phyloP scores from a whole-genome alignment of 2,329 filamentous ascomycete genomes.

The Aspergillus cejpii region DNA sequence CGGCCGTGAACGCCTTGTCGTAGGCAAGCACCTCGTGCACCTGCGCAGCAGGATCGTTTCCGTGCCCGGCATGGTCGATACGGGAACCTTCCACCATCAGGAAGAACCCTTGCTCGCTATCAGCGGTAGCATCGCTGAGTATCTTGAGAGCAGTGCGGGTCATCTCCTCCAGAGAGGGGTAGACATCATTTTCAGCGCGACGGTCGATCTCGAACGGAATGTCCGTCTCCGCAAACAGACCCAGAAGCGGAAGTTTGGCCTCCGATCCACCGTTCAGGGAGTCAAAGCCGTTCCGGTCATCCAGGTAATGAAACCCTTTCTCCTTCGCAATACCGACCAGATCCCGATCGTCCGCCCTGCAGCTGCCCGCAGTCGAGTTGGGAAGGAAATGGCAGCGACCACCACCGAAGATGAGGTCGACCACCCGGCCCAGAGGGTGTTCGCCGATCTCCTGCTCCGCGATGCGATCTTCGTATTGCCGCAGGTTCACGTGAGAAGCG shows the following conservation, averaged over 20 bases:
- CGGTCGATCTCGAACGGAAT: conserved; percentile 94
- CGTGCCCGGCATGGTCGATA: conserved; percentile 90
- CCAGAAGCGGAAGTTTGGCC: conserved; percentile 72
- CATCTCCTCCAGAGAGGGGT: conserved; percentile 91
- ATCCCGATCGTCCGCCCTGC: conserved; percentile 70
- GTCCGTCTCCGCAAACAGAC: conserved; percentile 73
- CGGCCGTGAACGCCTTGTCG: conserved; percentile 74
- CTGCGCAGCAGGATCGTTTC: conserved; percentile 75
- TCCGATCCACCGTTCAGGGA: conserved; percentile 59
- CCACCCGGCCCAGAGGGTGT: conserved; percentile 75
- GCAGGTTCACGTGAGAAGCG: conserved; percentile 73
- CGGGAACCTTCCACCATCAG: conserved; percentile 96
- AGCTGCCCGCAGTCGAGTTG: conserved; percentile 73
- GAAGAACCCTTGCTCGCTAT: conserved; percentile 91
- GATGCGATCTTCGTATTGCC: conserved; percentile 80
- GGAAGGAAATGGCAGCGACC: conserved; percentile 89
- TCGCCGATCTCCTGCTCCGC: conserved; percentile 87
- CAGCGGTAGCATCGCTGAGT: conserved; percentile 70
- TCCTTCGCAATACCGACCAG: conserved; percentile 65
- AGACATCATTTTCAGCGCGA: conserved; percentile 66
- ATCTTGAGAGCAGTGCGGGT: conserved; percentile 71
- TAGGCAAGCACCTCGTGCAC: conserved; percentile 93
- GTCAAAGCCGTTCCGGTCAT: conserved; percentile 68
- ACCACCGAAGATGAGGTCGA: conserved; percentile 89
- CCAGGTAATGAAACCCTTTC: conserved; percentile 73